These are phyloP conservation scores for Rubus parviflorus DNA, from an alignment of 306 rosid species.

Conservation along the genomic window DNA sequence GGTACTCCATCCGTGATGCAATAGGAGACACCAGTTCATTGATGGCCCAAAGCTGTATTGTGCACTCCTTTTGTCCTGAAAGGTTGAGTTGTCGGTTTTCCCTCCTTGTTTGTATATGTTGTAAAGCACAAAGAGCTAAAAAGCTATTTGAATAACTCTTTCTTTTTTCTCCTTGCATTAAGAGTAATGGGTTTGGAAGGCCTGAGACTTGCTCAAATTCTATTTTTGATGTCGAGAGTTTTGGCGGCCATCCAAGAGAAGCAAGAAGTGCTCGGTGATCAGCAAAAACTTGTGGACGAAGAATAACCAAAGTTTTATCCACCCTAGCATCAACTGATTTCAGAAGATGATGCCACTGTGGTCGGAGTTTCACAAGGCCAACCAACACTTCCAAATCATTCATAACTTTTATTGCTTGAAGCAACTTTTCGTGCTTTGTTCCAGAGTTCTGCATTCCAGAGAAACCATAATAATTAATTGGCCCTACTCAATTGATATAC, in stretches of 20 bases:
- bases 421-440: constrained; percentile 58
- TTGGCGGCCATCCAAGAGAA: constrained; percentile 92
- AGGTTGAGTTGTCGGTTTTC: constrained; percentile 46
- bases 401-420: constrained; percentile 59
- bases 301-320: constrained; percentile 53
- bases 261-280: constrained; percentile 71
- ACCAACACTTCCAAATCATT: constrained; percentile 55
- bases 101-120: constrained; percentile 63
- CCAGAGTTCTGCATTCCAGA: constrained; percentile 46
- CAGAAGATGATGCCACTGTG: constrained; percentile 57
- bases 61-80: constrained; percentile 32
- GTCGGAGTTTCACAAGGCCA: constrained; percentile 35
- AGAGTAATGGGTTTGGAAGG: constrained; percentile 58
- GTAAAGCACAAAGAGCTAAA: constrained; percentile 67
- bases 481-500: constrained; percentile 8
- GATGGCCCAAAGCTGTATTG: constrained; percentile 66
- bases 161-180: constrained; percentile 64
- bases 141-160: constrained; percentile 59
- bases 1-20: constrained; percentile 70
- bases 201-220: constrained; percentile 35
- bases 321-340: constrained; percentile 64
- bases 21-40: constrained; percentile 74
- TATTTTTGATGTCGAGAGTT: constrained; percentile 38
- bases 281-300: constrained; percentile 65
- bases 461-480: constrained; percentile 8